phyloP scores from a whole-genome alignment of 1,284 basidiomycete species.

The Trametes hirsuta region DNA sequence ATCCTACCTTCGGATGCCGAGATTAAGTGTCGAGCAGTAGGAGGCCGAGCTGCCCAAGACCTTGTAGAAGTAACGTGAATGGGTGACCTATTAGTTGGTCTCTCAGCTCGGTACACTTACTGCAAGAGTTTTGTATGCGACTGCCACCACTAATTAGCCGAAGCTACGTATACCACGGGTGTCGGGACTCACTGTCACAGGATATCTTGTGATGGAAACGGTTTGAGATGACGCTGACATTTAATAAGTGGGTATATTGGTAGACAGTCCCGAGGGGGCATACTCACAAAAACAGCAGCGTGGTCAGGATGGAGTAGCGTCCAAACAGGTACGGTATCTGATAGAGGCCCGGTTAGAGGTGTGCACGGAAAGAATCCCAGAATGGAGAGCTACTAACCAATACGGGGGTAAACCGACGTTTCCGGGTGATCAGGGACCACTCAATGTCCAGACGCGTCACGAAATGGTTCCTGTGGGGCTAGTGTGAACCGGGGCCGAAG shows the following conservation, averaged over 20 bases:
- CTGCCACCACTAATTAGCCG: background rate
- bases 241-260: background rate
- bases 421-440: slow-evolving; percentile 18
- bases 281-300: slow-evolving; percentile 15
- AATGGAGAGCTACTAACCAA: slow-evolving; percentile 3
- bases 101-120: background rate
- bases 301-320: slow-evolving; percentile 15
- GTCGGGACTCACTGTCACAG: slow-evolving; percentile 11
- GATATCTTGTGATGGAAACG: slow-evolving; percentile 4
- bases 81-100: background rate
- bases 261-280: background rate
- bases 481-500: background rate
- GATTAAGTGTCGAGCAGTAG: slow-evolving; percentile 19
- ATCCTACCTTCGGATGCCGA: slow-evolving; percentile 16
- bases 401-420: slow-evolving; percentile 12
- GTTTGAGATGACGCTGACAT: slow-evolving; percentile 9
- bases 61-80: background rate
- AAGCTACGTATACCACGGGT: too few species aligned
- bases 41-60: slow-evolving; percentile 16
- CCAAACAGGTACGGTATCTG: slow-evolving; percentile 23
- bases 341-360: background rate
- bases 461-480: slow-evolving; percentile 12
- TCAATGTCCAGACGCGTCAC: slow-evolving; percentile 16
- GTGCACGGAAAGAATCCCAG: background rate
- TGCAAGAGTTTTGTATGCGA: slow-evolving; percentile 14